Base-by-base conservation (phyloP, 2,329 filamentous ascomycete genomes). In the Tolypocladium ophioglossoides region DNA sequence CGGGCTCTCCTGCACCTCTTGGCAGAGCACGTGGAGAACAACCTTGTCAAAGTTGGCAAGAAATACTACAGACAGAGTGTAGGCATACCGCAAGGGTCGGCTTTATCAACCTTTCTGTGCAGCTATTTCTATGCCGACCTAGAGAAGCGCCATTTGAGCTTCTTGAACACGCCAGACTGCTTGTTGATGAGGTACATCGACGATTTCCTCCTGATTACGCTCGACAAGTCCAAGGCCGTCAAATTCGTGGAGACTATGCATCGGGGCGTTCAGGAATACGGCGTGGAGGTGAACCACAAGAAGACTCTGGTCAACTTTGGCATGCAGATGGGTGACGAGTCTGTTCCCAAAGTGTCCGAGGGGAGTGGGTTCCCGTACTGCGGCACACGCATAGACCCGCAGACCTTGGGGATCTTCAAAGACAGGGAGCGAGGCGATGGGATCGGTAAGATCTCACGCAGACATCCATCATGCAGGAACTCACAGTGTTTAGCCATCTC, bases 111-210 rank as follows among this genome's bases (percentile, higher is more conserved):
- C 46, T 76, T 91, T 41, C 76, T 99, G 6, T 97, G 94, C 75
- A 97, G 91, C 70, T 92, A 95, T 70, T 96, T 97, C 69, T 99
- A 99, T 66, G 91, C 89, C 7, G 84, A 94, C 58, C 79, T 97
- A 1, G 94, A 99, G 68, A 71, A 71, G 8, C 76, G 83, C 30
- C 74, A 85, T 16, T 74, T 97, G 2, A 66, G 64, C 0, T 97
- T 96, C 64, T 70, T 94, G 18, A 64, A 71, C 11, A 57, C 57
- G 0, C 55, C 64, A 12, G 74, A 85, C 37, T 85, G 80, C 50
- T 70, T 96, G 3, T 74, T 99, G 9, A 70, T 97, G 52, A 80
- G 94, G 18, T 78, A 96, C 11, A 89, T 95, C 44, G 94, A 99
- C 62, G 94, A 99, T 64, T 99, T 97, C 62, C 75, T 97, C 5